Base-by-base conservation (phyloP, 768 basidiomycete genomes). In the Arthromyces matolae region DNA sequence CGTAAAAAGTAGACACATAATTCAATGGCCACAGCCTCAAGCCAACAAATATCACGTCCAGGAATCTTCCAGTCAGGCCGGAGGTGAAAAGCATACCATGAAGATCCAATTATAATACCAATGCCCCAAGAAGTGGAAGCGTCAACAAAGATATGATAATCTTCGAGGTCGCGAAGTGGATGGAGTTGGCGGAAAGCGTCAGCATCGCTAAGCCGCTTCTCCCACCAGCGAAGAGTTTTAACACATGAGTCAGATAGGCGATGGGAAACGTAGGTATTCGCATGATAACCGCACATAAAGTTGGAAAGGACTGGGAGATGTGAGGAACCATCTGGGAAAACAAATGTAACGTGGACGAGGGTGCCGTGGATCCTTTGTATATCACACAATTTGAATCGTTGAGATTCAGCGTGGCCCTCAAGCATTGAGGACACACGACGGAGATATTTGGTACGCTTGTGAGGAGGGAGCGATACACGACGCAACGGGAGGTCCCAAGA, bases 211-310 rank as follows among this genome's bases (percentile, higher is more conserved):
- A 33, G 32, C 12, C 32, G 10, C 12, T 10, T 13, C 9, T 16
- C 3, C 69, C 68, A 71, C 68, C 65, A 71, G 18, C 41, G 36
- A n/a, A 71, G 49, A 41, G 64, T 56, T 0, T 54, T 12, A 31
- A 65, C 33, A 6, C 61, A 18, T 2, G 54, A 51, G 8, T n/a
- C 18, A 1, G 60, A 49, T 5, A 60, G 60, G 31, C 60, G 42
- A 8, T 50, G 42, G 1, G 8, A 22, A 9, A 36, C 42, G n/a
- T 48, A 53, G 12, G 53, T 25, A 40, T 61, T 44, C 8, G 45
- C 53, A 8, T 61, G 32, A 42, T 61, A 33, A 4, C 41, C 35
- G 1, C 54, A 40, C 2, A 56, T 56, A 13, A 68, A 64, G 22
- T 55, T 56, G 0, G 60, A 65, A 7, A 68, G 47, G 0, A 56